Evolutionary conservation across 1,284 basidiomycete genomes (phyloP).

Genomic region (Anthracocystis setariae): DNA sequence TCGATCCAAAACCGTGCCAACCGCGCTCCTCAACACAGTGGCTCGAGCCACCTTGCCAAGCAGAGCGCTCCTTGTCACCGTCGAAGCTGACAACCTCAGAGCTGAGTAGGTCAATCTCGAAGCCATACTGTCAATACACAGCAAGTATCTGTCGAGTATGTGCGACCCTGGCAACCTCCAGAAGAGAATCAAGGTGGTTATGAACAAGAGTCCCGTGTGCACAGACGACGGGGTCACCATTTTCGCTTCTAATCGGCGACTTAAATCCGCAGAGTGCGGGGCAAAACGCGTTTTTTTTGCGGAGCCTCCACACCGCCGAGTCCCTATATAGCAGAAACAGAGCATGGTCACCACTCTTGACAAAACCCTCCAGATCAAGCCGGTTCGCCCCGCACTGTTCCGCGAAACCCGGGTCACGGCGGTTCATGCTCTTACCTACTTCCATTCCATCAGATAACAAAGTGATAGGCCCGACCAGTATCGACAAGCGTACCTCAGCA

Average conservation of each 20-base stretch:
- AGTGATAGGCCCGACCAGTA: no score
- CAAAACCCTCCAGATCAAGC: no score
- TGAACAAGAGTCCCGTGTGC: no score
- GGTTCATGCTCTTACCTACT: no score
- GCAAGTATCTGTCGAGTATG: no score
- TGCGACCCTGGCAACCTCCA: no score
- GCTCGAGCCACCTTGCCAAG: background rate
- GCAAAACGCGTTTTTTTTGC: background rate
- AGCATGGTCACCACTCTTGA: background rate
- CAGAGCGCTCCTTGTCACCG: background rate
- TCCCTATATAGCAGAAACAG: background rate
- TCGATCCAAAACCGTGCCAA: background rate
- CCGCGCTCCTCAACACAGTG: background rate
- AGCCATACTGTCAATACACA: background rate
- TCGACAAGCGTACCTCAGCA: no score
- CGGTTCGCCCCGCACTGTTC: no score
- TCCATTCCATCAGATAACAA: no score
- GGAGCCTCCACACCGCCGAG: background rate
- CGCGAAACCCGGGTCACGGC: no score
- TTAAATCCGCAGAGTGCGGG: background rate
- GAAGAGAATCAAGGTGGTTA: no score
- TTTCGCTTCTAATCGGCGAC: conserved; percentile 2
- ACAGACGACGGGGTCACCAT: no score
- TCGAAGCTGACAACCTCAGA: background rate
- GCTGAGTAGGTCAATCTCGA: conserved; percentile 2